These are phyloP conservation scores for Hyphopichia khmerensis DNA, from an alignment of 1,139 yeast genomes.

Conservation along the genomic window DNA sequence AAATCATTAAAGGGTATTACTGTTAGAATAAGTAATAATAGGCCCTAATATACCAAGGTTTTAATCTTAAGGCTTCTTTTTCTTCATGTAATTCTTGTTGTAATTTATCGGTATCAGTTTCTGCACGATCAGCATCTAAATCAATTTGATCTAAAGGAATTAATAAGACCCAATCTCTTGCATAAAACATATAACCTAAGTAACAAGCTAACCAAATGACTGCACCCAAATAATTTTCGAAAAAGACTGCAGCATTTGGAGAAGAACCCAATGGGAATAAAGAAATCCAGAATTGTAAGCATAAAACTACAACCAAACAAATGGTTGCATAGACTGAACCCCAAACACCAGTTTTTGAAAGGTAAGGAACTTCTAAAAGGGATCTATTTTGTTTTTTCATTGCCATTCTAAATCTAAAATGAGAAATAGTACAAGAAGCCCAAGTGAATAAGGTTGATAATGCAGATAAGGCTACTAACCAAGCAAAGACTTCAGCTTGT, in stretches of 20 bases:
- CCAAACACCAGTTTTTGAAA: conserved; percentile 35
- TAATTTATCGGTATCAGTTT: conserved; percentile 36
- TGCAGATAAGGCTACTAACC: conserved; percentile 44
- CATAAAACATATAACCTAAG: conserved; percentile 34
- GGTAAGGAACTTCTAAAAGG: conserved; percentile 36
- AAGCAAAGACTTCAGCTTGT: conserved; percentile 35
- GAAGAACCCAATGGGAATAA: conserved; percentile 33
- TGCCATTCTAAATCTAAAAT: conserved; percentile 39
- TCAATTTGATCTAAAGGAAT: conserved; percentile 34
- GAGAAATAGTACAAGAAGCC: conserved; percentile 42
- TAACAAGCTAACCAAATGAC: conserved; percentile 31
- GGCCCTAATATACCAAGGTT: conserved; percentile 23
- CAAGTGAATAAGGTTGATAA: conserved; percentile 44
- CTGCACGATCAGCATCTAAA: conserved; percentile 40
- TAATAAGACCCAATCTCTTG: conserved; percentile 24
- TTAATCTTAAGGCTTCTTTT: conserved; percentile 22
- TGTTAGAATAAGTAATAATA: conserved; percentile 25
- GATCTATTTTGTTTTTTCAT: conserved; percentile 28
- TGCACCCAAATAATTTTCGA: conserved; percentile 36
- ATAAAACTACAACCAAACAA: conserved; percentile 27
- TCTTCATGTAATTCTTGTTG: conserved; percentile 38
- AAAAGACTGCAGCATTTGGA: conserved; percentile 31
- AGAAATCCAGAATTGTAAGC: conserved; percentile 44
- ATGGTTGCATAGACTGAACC: conserved; percentile 39
- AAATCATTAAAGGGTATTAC: neutral